These are phyloP conservation scores for Mycosphaerelloides madeirae DNA, from an alignment of 2,329 filamentous ascomycete genomes.

Conservation along the genomic window DNA sequence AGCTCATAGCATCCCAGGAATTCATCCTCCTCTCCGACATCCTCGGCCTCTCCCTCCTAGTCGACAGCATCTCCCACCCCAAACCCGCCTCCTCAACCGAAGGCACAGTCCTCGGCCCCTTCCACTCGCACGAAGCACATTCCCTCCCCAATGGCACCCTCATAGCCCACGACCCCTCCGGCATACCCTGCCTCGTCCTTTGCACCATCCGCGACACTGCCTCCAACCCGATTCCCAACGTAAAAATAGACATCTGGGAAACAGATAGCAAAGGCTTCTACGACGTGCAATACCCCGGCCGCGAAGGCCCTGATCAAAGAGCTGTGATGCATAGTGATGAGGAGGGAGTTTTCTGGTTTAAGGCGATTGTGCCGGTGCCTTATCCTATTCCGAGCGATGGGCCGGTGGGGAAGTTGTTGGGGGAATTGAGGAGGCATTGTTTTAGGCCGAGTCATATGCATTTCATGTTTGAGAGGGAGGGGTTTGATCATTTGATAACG, in stretches of 20 bases:
- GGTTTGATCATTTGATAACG: conserved; percentile 79
- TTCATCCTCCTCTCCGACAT: conserved; percentile 80
- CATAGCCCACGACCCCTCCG: conserved; percentile 65
- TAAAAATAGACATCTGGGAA: conserved; percentile 80
- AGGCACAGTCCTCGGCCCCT: conserved; percentile 75
- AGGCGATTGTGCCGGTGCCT: conserved; percentile 74
- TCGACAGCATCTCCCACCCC: conserved; percentile 79
- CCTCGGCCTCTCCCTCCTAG: conserved; percentile 71
- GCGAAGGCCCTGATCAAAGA: conserved; percentile 63
- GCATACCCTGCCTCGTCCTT: conserved; percentile 66
- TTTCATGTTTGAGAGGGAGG: conserved; percentile 80
- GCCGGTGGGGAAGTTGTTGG: conserved; percentile 70
- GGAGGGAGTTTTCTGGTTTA: conserved; percentile 77
- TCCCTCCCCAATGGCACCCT: conserved; percentile 50
- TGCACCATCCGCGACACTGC: conserved; percentile 64
- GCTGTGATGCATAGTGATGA: conserved; percentile 66
- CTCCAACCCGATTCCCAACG: conserved; percentile 59
- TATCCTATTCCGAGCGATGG: conserved; percentile 84
- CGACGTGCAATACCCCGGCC: conserved; percentile 69
- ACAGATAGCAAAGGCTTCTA: conserved; percentile 76
- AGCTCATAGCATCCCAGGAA: conserved; percentile 27
- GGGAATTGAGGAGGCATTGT: conserved; percentile 64
- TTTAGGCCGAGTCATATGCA: conserved; percentile 77
- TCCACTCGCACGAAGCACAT: conserved; percentile 75
- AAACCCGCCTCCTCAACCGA: conserved; percentile 67